These are phyloP conservation scores for Pseudocohnilembus persalinus DNA, from an alignment of 169 alveolate genomes.

Conservation along the genomic window DNA sequence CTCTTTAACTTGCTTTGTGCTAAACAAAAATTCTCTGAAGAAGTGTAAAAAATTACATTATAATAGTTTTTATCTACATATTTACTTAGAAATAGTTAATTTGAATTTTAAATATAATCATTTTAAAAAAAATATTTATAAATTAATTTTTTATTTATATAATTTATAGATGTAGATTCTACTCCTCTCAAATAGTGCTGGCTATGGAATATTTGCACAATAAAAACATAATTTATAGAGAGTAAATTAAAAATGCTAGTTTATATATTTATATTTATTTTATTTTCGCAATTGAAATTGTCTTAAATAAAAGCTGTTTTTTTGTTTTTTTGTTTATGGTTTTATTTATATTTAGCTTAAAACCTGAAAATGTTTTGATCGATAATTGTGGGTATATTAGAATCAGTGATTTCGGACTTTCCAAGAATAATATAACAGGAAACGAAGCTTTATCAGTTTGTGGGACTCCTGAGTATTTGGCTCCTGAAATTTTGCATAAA, in stretches of 20 bases:
- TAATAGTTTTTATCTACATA: too few species aligned
- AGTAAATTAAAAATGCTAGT: too few species aligned
- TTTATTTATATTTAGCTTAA: conserved; percentile 16
- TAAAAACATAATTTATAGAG: conserved; percentile 52
- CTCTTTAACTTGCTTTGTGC: conserved; percentile 48
- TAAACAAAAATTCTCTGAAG: conserved; percentile 49
- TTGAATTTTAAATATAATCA: too few species aligned
- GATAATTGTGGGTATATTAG: conserved; percentile 59
- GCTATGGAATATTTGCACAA: conserved; percentile 78
- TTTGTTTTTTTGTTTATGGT: neutral
- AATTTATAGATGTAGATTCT: conserved; percentile 61
- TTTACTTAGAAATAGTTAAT: too few species aligned
- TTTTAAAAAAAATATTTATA: neutral
- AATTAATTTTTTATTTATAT: neutral
- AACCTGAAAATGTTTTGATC: conserved; percentile 64
- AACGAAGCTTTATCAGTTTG: conserved; percentile 76
- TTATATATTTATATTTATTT: too few species aligned
- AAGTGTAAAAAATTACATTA: conserved; percentile 21
- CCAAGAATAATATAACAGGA: conserved; percentile 66
- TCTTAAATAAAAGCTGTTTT: neutral
- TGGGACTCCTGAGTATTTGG: conserved; percentile 88
- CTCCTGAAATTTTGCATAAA: conserved; percentile 83
- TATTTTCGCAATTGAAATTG: too few species aligned
- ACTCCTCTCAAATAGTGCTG: conserved; percentile 74
- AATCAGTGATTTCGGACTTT: conserved; percentile 62